These are phyloP conservation scores for Mycogone perniciosa DNA, from an alignment of 2,329 filamentous ascomycete genomes.

Conservation along the genomic window DNA sequence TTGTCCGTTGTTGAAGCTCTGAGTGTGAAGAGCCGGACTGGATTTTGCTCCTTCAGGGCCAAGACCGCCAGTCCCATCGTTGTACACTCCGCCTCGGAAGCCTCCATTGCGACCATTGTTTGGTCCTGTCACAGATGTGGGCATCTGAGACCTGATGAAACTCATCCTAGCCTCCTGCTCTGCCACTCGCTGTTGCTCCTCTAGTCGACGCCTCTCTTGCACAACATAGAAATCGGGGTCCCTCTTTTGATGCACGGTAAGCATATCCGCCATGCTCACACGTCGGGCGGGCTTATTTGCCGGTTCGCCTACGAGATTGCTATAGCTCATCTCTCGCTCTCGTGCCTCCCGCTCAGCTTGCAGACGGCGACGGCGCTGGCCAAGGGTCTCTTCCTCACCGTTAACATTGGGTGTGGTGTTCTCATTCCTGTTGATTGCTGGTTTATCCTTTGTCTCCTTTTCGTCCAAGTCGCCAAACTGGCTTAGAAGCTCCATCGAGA, in stretches of 20 bases:
- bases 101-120: conserved; percentile 35
- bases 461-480: conserved; percentile 52
- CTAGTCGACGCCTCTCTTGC: conserved; percentile 35
- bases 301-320: conserved; percentile 19
- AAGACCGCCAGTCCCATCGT: conserved; percentile 43
- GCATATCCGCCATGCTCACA: conserved; percentile 55
- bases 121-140: conserved; percentile 31
- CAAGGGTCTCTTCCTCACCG: conserved; percentile 67
- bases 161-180: conserved; percentile 44
- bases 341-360: conserved; percentile 63
- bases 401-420: conserved; percentile 23
- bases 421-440: conserved; percentile 32
- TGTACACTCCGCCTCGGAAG: conserved; percentile 47
- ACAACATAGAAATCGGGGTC: conserved; percentile 31
- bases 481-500: conserved; percentile 62
- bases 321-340: conserved; percentile 45
- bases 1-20: conserved; percentile 18
- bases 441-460: conserved; percentile 32
- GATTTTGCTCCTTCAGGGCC: conserved; percentile 20
- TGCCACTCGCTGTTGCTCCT: conserved; percentile 35
- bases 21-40: conserved; percentile 22
- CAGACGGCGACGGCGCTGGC: conserved; percentile 66
- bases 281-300: conserved; percentile 22
- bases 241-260: conserved; percentile 37
- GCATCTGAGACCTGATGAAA: conserved; percentile 44